Conservation (phyloP, 2,329 filamentous ascomycete genomes). For the Chlorencoelia australis region DNA sequence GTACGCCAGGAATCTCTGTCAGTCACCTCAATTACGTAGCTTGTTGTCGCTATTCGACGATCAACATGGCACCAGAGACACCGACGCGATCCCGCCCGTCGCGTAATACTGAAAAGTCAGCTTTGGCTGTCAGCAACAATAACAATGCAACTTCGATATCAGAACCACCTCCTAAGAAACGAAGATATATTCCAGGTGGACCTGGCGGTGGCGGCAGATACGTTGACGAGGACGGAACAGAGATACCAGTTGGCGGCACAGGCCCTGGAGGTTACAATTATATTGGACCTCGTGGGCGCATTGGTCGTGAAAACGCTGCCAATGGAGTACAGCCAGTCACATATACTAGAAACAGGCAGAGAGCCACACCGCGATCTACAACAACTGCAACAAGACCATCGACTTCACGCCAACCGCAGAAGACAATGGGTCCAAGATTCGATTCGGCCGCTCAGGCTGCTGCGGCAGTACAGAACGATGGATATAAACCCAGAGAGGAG, state of each 20-base stretch:
- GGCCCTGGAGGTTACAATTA: constrained; percentile 39
- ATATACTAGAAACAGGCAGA: constrained; percentile 41
- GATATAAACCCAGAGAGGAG: constrained; percentile 95
- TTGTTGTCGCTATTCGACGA: no score
- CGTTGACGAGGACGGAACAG: constrained; percentile 59
- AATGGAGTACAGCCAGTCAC: constrained; percentile 37
- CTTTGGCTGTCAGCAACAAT: no score
- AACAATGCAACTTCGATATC: no score
- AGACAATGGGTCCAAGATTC: constrained; percentile 28
- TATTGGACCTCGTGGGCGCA: constrained; percentile 42
- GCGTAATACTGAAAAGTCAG: no score
- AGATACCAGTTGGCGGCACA: constrained; percentile 44
- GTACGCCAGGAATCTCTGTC: no score
- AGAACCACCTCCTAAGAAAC: constrained; percentile 57
- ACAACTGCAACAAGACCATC: constrained; percentile 46
- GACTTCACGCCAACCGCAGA: constrained; percentile 39
- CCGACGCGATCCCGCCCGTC: no score
- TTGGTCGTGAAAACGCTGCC: constrained; percentile 39
- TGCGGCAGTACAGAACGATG: constrained; percentile 82
- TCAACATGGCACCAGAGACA: no score
- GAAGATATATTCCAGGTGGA: constrained; percentile 74
- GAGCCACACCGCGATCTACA: constrained; percentile 28
- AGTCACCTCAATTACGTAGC: no score
- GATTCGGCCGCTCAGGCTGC: constrained; percentile 52
- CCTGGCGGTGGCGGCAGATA: constrained; percentile 80